Conservation (phyloP, 495 filamentous ascomycete species). For the Neurospora intermedia region DNA sequence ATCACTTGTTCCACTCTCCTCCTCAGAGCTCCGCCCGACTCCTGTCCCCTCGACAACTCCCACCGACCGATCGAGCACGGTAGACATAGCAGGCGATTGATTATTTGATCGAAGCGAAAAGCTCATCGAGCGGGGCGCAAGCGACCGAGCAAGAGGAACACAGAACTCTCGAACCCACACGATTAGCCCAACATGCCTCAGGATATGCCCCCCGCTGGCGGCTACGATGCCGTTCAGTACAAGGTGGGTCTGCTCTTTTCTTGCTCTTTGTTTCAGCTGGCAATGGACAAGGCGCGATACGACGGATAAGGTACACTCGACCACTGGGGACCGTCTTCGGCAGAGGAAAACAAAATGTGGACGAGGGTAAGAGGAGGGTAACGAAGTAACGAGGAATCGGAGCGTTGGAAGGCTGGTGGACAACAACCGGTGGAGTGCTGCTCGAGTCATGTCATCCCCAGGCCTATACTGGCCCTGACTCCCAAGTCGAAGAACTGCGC, state of each 20-base stretch:
- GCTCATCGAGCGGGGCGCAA: not conserved
- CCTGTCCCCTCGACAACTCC: not conserved
- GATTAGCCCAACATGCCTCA: constrained; percentile 48
- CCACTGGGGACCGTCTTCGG: not conserved
- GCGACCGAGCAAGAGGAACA: not conserved
- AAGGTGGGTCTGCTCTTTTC: constrained; percentile 51
- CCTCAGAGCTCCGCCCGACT: not conserved
- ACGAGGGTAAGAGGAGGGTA: not conserved
- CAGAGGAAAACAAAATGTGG: not conserved
- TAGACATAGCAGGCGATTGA: not conserved
- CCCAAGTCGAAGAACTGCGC: not conserved
- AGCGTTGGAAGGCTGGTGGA: not conserved
- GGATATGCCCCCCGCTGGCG: constrained; percentile 90
- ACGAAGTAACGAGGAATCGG: not conserved
- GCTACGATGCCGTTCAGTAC: constrained; percentile 93
- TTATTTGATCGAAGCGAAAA: not conserved
- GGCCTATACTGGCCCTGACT: not conserved
- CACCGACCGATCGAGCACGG: not conserved
- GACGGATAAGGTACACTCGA: not conserved
- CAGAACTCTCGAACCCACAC: not conserved
- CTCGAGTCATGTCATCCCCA: not conserved
- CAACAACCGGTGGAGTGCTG: not conserved
- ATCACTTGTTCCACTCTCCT: not conserved
- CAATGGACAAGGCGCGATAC: not conserved
- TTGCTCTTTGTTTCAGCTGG: not conserved